Evolutionary conservation across 768 basidiomycete species (phyloP).

Genomic region (Suillus occidentalis): DNA sequence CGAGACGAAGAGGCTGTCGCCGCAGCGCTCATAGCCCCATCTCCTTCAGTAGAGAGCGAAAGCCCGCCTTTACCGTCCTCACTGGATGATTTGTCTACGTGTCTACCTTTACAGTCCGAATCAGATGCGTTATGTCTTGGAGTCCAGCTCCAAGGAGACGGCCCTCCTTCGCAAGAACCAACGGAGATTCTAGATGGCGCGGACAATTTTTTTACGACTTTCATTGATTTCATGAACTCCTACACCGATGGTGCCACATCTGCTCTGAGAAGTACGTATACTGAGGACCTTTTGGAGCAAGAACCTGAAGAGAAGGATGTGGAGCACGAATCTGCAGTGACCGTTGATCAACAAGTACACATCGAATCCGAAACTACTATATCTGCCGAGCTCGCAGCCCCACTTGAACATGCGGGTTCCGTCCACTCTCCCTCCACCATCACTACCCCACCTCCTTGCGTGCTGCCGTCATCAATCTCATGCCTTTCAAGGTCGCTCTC

Average conservation of each 20-base stretch:
- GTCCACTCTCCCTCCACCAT: background rate
- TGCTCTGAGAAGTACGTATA: conserved; percentile 1
- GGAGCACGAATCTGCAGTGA: background rate
- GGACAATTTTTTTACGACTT: background rate
- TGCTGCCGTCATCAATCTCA: background rate
- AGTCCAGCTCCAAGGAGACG: background rate
- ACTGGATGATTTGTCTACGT: background rate
- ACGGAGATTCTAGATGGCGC: background rate
- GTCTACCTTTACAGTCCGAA: background rate
- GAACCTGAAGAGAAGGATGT: background rate
- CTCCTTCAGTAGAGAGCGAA: background rate
- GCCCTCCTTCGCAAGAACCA: background rate
- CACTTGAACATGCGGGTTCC: background rate
- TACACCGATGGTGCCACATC: background rate
- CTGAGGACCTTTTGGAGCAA: background rate
- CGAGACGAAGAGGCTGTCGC: background rate
- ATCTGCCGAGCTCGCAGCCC: background rate
- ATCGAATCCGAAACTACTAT: background rate
- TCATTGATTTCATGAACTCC: background rate
- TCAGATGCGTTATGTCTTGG: background rate
- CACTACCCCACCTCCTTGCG: background rate
- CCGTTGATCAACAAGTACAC: background rate
- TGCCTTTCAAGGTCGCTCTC: background rate
- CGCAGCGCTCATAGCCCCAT: background rate
- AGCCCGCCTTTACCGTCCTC: background rate